Evolutionary conservation across 495 filamentous ascomycete species (phyloP).

Genomic region (Penicillium egyptiacum): DNA sequence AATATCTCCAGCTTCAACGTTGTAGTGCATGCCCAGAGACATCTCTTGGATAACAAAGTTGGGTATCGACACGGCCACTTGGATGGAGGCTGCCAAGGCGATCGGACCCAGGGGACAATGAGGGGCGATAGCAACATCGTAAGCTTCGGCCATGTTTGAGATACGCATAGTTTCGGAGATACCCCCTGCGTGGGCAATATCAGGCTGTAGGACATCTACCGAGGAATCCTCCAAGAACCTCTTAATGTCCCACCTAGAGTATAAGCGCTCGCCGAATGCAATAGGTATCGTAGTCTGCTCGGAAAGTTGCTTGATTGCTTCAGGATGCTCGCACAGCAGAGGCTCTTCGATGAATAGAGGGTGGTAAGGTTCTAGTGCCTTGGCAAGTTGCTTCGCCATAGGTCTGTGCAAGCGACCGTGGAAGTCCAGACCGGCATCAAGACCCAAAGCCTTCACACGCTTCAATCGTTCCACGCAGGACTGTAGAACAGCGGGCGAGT

Average conservation of each 20-base stretch:
- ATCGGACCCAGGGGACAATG: constrained; percentile 80
- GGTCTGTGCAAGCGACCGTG: constrained; percentile 78
- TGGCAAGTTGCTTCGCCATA: constrained; percentile 81
- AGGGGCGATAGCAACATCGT: constrained; percentile 76
- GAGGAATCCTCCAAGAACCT: constrained; percentile 68
- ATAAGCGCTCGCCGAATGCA: constrained; percentile 74
- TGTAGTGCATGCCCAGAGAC: constrained; percentile 80
- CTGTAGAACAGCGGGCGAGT: constrained; percentile 64
- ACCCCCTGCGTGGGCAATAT: constrained; percentile 75
- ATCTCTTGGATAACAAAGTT: constrained; percentile 86
- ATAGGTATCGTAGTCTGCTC: constrained; percentile 65
- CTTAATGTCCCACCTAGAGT: constrained; percentile 73
- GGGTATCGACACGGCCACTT: constrained; percentile 62
- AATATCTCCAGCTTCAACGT: constrained; percentile 58
- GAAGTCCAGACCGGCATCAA: constrained; percentile 77
- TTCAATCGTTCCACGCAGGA: constrained; percentile 68
- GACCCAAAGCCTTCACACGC: constrained; percentile 66
- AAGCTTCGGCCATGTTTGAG: constrained; percentile 71
- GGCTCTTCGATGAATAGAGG: constrained; percentile 83
- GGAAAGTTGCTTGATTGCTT: constrained; percentile 66
- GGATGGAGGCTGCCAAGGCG: constrained; percentile 71
- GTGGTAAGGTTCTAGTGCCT: constrained; percentile 65
- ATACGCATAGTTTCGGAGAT: constrained; percentile 73
- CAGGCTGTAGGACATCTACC: constrained; percentile 76
- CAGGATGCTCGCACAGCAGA: constrained; percentile 68